Conservation (phyloP, 2,329 filamentous ascomycete genomes). For the Verticillium longisporum region DNA sequence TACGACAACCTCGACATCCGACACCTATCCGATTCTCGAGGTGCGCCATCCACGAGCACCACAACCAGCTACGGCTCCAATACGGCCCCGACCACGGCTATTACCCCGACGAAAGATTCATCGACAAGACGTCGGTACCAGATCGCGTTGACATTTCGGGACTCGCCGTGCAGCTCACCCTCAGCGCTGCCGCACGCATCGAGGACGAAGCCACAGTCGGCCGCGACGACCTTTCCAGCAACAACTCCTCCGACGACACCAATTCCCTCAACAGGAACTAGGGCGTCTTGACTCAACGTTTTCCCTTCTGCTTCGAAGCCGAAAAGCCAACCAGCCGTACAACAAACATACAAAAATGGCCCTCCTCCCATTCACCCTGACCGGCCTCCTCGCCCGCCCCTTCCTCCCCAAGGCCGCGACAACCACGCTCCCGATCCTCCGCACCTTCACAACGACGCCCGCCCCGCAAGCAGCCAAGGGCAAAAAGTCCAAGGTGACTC, state of each 20-base stretch:
- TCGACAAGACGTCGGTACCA: background rate
- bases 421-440: conserved; percentile 14
- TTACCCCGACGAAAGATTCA: background rate
- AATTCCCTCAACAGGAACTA: background rate
- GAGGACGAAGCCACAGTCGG: background rate
- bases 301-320: background rate
- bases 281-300: background rate
- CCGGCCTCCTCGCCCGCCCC: conserved; percentile 21
- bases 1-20: background rate
- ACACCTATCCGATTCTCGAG: background rate
- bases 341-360: background rate
- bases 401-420: conserved; percentile 5
- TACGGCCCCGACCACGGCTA: background rate
- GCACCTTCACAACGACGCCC: conserved; percentile 20
- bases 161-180: background rate
- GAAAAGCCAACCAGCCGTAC: background rate
- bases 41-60: background rate
- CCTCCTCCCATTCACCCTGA: conserved; percentile 15
- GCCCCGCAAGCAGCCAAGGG: conserved; percentile 17
- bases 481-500: conserved; percentile 17
- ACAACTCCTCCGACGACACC: background rate
- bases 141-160: background rate
- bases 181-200: background rate
- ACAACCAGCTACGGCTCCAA: background rate
- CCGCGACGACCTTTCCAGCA: background rate